A percentile compares a stretch with the other conserved stretches of the same genome.
Evolutionary conservation across 371 early-diverging fungal species (phyloP).

Genomic region (Rhizopus arrhizus): DNA sequence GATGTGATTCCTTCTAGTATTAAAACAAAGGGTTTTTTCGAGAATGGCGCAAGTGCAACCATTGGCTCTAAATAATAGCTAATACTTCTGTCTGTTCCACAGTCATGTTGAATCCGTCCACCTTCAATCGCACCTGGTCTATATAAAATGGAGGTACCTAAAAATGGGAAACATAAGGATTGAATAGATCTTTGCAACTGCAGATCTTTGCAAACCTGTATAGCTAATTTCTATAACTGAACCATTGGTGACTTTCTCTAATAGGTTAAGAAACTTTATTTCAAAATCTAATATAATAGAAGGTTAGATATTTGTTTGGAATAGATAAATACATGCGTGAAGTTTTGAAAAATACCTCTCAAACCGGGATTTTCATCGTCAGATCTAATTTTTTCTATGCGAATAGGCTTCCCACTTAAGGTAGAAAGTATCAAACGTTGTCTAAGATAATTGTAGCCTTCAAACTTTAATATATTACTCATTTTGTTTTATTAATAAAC

Average conservation of each 20-base stretch:
- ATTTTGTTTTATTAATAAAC: constrained; percentile 14
- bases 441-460: constrained; percentile 82
- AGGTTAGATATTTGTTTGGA: no score
- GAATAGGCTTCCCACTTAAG: constrained; percentile 79
- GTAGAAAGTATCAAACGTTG: constrained; percentile 91
- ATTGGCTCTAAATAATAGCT: constrained; percentile 93
- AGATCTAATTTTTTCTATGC: constrained; percentile 87
- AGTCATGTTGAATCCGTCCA: constrained; percentile 85
- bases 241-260: constrained; percentile 94
- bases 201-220: constrained; percentile 62
- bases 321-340: no score
- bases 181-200: no score
- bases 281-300: constrained; percentile 73
- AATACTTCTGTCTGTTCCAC: constrained; percentile 76
- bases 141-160: constrained; percentile 82
- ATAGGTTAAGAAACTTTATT: constrained; percentile 79
- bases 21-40: constrained; percentile 80
- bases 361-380: constrained; percentile 89
- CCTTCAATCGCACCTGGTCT: constrained; percentile 91
- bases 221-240: constrained; percentile 89
- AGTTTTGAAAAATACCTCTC: constrained; percentile 51
- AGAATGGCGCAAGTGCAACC: constrained; percentile 91
- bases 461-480: constrained; percentile 59
- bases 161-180: neutral
- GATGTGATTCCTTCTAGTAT: constrained; percentile 91